These are phyloP conservation scores for Pseudogymnoascus sp. DNA, from an alignment of 2,329 filamentous ascomycete genomes.

Conservation along the genomic window DNA sequence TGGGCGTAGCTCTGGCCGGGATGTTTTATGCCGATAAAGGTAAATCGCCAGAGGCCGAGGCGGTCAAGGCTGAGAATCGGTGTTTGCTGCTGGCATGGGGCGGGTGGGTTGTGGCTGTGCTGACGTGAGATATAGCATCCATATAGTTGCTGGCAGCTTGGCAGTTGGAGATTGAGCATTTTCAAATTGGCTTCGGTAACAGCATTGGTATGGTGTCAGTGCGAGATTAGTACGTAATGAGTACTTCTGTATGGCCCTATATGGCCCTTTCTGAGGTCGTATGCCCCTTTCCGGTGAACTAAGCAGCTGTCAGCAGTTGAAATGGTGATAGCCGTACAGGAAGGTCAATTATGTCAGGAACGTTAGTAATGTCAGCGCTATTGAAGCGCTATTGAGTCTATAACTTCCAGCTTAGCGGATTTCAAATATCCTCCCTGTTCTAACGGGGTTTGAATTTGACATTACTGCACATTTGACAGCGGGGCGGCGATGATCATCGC, in stretches of 20 bases:
- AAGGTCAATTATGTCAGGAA: neutral
- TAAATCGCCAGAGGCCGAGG: neutral
- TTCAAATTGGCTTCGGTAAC: neutral
- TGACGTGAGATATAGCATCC: neutral
- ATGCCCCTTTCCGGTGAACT: neutral
- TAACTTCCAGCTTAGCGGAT: neutral
- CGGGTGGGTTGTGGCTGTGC: neutral
- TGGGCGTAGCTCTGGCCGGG: neutral
- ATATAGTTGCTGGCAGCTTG: neutral
- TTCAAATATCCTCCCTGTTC: neutral
- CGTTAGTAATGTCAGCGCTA: neutral
- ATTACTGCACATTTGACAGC: neutral
- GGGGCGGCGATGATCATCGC: neutral
- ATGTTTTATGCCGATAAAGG: neutral
- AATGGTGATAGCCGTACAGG: neutral
- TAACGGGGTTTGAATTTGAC: neutral
- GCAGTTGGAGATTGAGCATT: slow-evolving; percentile 2
- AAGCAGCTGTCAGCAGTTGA: neutral
- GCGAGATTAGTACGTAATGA: neutral
- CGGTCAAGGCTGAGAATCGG: neutral
- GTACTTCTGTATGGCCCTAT: neutral
- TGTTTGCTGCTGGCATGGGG: neutral
- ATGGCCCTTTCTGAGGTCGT: neutral
- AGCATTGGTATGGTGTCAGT: neutral
- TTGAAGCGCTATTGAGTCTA: neutral